phyloP scores from a whole-genome alignment of 257 asterid genomes.

The Catharanthus roseus region DNA sequence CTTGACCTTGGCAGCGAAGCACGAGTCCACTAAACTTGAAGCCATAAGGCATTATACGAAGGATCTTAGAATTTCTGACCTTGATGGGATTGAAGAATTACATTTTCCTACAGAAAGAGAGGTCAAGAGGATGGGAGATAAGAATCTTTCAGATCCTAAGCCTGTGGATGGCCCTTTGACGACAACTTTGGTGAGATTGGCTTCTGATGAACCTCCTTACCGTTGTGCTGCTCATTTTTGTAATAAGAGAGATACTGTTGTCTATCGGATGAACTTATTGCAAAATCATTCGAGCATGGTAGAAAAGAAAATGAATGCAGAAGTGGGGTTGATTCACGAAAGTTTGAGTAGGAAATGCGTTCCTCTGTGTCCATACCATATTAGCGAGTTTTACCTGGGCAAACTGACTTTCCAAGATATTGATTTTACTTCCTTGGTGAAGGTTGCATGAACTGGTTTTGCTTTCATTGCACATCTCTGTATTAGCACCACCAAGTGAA shows the following conservation, averaged over 20 bases:
- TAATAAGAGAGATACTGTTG: slow-evolving; percentile 39
- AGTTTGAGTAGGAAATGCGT: slow-evolving; percentile 61
- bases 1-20: slow-evolving; percentile 82
- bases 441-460: slow-evolving; percentile 26
- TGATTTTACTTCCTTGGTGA: slow-evolving; percentile 51
- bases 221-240: slow-evolving; percentile 77
- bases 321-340: slow-evolving; percentile 55
- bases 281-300: slow-evolving; percentile 35
- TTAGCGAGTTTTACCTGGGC: slow-evolving; percentile 73
- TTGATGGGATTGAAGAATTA: slow-evolving; percentile 32
- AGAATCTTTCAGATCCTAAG: slow-evolving; percentile 54
- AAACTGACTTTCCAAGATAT: slow-evolving; percentile 66
- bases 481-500: not conserved
- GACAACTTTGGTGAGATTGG: slow-evolving; percentile 56
- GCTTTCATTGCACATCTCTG: not conserved
- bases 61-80: slow-evolving; percentile 50
- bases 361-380: slow-evolving; percentile 60
- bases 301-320: slow-evolving; percentile 31
- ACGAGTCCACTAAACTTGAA: slow-evolving; percentile 74
- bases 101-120: slow-evolving; percentile 82
- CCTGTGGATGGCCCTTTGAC: slow-evolving; percentile 72
- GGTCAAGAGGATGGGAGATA: slow-evolving; percentile 73
- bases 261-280: slow-evolving; percentile 52
- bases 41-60: slow-evolving; percentile 69
- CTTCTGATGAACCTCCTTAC: slow-evolving; percentile 54